Evolutionary conservation across 2,329 filamentous ascomycete genomes (phyloP), one percentile per base, ranked within the genome.

Genomic region (Sclerotinia trifoliorum): DNA sequence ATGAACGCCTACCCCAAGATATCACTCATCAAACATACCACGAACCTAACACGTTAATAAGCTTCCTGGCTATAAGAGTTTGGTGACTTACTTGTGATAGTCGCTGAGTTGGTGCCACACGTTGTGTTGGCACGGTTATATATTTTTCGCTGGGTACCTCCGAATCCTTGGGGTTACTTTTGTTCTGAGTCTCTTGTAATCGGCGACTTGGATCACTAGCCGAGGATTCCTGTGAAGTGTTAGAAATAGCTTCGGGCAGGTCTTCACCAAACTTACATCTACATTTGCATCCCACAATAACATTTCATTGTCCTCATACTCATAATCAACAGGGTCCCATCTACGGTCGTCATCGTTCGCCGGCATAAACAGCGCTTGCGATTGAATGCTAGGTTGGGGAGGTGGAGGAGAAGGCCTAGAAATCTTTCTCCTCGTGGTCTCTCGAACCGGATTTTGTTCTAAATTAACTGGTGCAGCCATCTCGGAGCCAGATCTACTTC

Each of bases 201-300:
- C 65, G 70, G 42, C 69, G 70, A 52, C 67, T 73, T 26, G 74
- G 74, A 57, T 76, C 74, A 67, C 73, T 72, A 32, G 71, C 73
- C 29, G 69, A 68, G n/a, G 63, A 35, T 58, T 72, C 70, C 71
- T 74, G 35, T 67, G 26, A 29, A 77, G 49, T 66, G 51, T 78
- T 58, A 70, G 82, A 71, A 81, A 76, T 65, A 65, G 67, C 17
- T 58, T 65, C 48, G 54, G 70, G 51, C 48, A 26, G 32, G 56
- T 56, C 5, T 29, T 48, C 7, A 39, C 29, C 17, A 29, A 60
- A 78, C 83, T 81, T 79, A 90, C 88, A 71, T 84, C 82, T 60
- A 84, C 86, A 75, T 85, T 90, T 64, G 88, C 84, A 78, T 93
- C 90, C 91, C 91, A 94, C 49, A 88, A 89, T 56, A 94, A 80